Evolutionary conservation across 2,329 filamentous ascomycete genomes (phyloP).

Genomic region (Aspergillus pseudonomiae): DNA sequence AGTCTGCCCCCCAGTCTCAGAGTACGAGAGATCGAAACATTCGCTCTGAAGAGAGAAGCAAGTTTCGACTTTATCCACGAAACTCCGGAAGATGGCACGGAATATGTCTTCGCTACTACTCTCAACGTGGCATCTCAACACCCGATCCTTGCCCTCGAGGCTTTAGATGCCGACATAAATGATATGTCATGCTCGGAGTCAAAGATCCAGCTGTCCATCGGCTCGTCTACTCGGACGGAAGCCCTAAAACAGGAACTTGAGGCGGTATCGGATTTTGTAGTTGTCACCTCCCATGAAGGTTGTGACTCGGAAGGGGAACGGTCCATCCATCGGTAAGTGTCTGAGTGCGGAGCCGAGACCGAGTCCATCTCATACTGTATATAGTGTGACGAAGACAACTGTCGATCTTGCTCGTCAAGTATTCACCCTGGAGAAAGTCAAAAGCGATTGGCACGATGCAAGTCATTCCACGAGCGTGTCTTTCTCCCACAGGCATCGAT

Average conservation of each 20-base stretch:
- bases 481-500: conserved; percentile 18
- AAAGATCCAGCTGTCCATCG: background rate
- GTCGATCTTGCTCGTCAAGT: conserved; percentile 9
- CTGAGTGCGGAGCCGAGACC: background rate
- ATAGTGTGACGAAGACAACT: conserved; percentile 6
- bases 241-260: conserved; percentile 13
- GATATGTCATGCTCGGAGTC: background rate
- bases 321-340: conserved; percentile 22
- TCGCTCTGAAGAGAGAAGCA: background rate
- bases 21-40: background rate
- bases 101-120: conserved; percentile 17
- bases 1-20: background rate
- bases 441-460: conserved; percentile 21
- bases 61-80: conserved; percentile 8
- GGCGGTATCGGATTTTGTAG: conserved; percentile 13
- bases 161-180: conserved; percentile 14
- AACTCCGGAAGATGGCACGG: background rate
- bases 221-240: background rate
- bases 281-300: conserved; percentile 22
- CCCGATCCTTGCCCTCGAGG: conserved; percentile 19
- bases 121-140: conserved; percentile 13
- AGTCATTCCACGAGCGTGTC: conserved; percentile 19
- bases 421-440: conserved; percentile 14
- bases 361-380: background rate
- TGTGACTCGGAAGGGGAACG: conserved; percentile 24